Evolutionary conservation across 2,329 filamentous ascomycete genomes (phyloP).

Genomic region (Ophiostoma ips): DNA sequence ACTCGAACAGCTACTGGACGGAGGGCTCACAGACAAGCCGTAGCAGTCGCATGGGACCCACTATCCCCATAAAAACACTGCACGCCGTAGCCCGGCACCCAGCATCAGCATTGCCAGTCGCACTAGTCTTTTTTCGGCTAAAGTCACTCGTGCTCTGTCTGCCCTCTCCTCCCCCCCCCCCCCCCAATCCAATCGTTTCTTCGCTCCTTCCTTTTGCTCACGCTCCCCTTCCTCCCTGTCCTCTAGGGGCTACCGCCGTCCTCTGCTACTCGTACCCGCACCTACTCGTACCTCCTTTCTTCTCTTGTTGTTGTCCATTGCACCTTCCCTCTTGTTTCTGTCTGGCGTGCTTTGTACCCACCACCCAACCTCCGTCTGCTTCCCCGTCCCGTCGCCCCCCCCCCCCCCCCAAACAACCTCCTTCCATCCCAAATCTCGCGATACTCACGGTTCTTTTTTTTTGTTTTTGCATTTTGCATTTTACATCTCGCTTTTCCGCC

Average conservation of each 20-base stretch:
- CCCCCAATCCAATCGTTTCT: no score
- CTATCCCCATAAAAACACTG: no score
- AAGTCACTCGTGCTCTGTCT: neutral
- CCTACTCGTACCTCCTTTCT: neutral
- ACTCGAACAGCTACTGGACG: no score
- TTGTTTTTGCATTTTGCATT: neutral
- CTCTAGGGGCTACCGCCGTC: neutral
- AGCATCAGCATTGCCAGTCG: neutral
- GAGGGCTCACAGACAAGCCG: no score
- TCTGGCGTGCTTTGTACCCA: neutral
- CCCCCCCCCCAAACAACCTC: neutral
- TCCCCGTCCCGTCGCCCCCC: no score
- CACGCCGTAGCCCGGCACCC: no score
- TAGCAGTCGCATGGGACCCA: no score
- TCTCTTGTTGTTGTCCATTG: constrained; percentile 1
- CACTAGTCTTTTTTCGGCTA: neutral
- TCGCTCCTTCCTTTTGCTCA: neutral
- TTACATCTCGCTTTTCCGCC: neutral
- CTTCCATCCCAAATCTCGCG: neutral
- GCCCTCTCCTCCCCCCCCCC: no score
- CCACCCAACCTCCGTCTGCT: neutral
- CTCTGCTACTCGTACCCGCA: no score
- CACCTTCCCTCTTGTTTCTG: neutral
- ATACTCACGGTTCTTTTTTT: neutral
- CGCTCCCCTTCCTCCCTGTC: neutral